phyloP scores from a whole-genome alignment of 2,329 filamentous ascomycete species.

The Neobulgaria alba region DNA sequence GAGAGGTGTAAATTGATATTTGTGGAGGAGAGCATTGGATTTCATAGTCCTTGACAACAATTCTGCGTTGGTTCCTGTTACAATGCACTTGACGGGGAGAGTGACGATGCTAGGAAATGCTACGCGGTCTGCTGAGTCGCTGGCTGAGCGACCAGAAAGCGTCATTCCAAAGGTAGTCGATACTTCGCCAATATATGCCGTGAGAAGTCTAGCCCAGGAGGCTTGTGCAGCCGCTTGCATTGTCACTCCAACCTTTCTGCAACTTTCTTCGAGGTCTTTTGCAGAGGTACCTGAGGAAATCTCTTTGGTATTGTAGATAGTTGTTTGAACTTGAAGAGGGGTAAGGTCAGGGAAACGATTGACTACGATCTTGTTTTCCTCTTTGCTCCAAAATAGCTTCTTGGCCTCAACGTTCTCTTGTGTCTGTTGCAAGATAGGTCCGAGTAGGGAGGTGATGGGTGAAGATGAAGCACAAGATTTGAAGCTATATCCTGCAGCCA shows the following conservation, averaged over 20 bases:
- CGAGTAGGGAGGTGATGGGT: constrained; percentile 36
- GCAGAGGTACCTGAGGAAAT: constrained; percentile 34
- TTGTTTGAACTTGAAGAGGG: constrained; percentile 41
- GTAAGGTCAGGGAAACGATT: constrained; percentile 72
- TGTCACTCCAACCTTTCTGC: constrained; percentile 53
- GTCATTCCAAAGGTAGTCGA: constrained; percentile 72
- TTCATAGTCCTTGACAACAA: constrained; percentile 56
- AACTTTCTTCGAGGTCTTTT: constrained; percentile 43
- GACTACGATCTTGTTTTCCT: constrained; percentile 44
- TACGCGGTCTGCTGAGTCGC: constrained; percentile 47
- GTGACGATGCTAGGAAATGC: constrained; percentile 78
- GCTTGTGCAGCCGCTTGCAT: constrained; percentile 69
- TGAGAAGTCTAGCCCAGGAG: constrained; percentile 67
- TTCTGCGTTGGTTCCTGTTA: constrained; percentile 43
- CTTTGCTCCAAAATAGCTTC: constrained; percentile 53
- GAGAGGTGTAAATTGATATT: constrained; percentile 64
- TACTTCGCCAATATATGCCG: constrained; percentile 67
- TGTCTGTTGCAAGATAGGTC: constrained; percentile 34
- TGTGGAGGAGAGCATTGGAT: constrained; percentile 55
- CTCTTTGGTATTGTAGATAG: constrained; percentile 29
- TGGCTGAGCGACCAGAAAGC: constrained; percentile 61
- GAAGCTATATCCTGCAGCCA: constrained; percentile 36
- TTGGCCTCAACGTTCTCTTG: constrained; percentile 26
- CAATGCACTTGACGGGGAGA: constrained; percentile 58
- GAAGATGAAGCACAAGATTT: constrained; percentile 16